phyloP scores from a whole-genome alignment of 1,284 basidiomycete species.

The Ceratobasidium sp. region DNA sequence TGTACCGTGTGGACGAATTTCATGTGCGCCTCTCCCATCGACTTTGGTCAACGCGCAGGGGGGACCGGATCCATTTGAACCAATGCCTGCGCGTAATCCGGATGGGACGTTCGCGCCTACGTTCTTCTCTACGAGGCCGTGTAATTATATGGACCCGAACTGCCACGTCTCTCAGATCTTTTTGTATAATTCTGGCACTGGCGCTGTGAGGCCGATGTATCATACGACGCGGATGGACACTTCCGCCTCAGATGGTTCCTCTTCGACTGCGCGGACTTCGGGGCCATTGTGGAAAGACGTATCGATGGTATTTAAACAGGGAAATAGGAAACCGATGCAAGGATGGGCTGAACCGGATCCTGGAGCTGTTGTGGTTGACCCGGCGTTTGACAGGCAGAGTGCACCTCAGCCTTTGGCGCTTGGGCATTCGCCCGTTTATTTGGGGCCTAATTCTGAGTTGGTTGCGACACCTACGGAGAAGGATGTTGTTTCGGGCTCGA shows the following conservation, averaged over 20 bases:
- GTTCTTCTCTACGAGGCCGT: constrained; percentile 25
- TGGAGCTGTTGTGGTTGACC: not conserved
- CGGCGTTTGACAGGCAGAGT: constrained; percentile 6
- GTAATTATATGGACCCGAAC: constrained; percentile 29
- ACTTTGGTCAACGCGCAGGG: too few relatives aligned
- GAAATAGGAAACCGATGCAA: constrained; percentile 3
- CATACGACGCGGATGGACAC: constrained; percentile 20
- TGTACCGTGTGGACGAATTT: constrained; percentile 21
- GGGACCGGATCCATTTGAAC: not conserved
- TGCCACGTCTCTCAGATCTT: constrained; percentile 38
- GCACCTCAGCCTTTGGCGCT: not conserved
- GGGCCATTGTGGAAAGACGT: not conserved
- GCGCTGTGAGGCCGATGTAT: constrained; percentile 28
- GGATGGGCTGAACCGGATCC: constrained; percentile 28
- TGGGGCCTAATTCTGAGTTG: too few relatives aligned
- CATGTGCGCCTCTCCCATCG: constrained; percentile 23
- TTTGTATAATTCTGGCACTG: constrained; percentile 17
- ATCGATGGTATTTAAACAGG: constrained; percentile 11
- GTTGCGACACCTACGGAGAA: too few relatives aligned
- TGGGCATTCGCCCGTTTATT: too few relatives aligned
- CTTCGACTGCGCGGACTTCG: too few relatives aligned
- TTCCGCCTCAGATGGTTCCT: not conserved
- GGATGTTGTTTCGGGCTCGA: too few relatives aligned
- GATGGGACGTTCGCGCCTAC: constrained; percentile 27
- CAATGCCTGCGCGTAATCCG: not conserved